phyloP scores from a whole-genome alignment of 2,329 filamentous ascomycete species.

The Fusarium denticulatum region DNA sequence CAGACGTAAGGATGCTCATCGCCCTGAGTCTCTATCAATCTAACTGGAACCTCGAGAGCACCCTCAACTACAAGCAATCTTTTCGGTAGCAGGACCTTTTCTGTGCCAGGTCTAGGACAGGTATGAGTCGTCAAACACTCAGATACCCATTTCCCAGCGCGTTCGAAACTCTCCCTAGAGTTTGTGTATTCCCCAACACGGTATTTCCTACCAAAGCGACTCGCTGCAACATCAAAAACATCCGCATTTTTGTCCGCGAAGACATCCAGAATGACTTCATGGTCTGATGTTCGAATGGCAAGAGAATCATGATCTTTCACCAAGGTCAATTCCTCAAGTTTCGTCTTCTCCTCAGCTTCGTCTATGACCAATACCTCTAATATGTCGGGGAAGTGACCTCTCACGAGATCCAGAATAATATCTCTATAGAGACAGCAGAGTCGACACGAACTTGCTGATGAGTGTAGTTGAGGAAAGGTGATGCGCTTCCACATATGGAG shows the following conservation, averaged over 20 bases:
- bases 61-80: not conserved
- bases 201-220: not conserved
- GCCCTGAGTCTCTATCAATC: not conserved
- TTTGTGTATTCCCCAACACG: not conserved
- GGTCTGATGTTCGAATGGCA: not conserved
- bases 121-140: not conserved
- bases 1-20: not conserved
- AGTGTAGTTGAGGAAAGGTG: not conserved
- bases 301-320: not conserved
- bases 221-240: not conserved
- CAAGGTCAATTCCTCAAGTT: not conserved
- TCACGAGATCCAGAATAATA: not conserved
- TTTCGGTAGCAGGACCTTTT: not conserved
- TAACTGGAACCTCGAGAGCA: not conserved
- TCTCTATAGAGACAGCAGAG: not conserved
- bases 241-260: not conserved
- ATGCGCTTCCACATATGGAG: accelerated
- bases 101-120: not conserved
- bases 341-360: not conserved
- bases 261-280: not conserved
- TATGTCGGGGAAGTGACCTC: not conserved
- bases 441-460: not conserved
- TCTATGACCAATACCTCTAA: not conserved
- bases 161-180: not conserved
- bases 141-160: not conserved